phyloP scores from a whole-genome alignment of 2,329 filamentous ascomycete genomes.

The Chrysoporthe austroafricana region DNA sequence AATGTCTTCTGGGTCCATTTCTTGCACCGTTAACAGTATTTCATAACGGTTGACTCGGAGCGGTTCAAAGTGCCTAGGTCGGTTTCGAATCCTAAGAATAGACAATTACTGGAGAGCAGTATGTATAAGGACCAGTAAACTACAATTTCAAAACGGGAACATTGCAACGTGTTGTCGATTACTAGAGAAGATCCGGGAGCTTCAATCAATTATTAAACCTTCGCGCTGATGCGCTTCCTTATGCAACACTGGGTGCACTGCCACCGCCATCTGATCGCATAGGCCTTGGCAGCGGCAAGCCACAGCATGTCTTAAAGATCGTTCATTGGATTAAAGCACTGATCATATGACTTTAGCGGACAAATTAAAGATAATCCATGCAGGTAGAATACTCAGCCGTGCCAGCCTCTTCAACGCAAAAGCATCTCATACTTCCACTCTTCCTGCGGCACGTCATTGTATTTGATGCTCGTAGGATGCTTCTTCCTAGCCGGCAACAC shows the following conservation, averaged over 20 bases:
- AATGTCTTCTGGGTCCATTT: constrained; percentile 19
- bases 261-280: background rate
- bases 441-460: constrained; percentile 39
- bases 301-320: background rate
- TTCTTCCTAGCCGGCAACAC: constrained; percentile 41
- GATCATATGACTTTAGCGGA: background rate
- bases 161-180: background rate
- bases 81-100: background rate
- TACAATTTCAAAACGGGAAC: background rate
- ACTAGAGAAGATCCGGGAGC: background rate
- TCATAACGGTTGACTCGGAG: background rate
- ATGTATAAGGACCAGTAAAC: background rate
- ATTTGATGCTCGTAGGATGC: constrained; percentile 43
- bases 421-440: constrained; percentile 39
- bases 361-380: background rate
- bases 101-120: background rate
- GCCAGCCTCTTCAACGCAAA: constrained; percentile 26
- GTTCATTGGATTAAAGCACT: background rate
- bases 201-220: background rate
- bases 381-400: background rate
- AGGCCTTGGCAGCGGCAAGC: background rate
- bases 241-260: background rate
- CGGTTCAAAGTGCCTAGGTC: background rate
- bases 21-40: background rate
- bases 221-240: background rate